These are phyloP conservation scores for Plenodomus biglobosus DNA, from an alignment of 2,329 filamentous ascomycete species.

Conservation along the genomic window DNA sequence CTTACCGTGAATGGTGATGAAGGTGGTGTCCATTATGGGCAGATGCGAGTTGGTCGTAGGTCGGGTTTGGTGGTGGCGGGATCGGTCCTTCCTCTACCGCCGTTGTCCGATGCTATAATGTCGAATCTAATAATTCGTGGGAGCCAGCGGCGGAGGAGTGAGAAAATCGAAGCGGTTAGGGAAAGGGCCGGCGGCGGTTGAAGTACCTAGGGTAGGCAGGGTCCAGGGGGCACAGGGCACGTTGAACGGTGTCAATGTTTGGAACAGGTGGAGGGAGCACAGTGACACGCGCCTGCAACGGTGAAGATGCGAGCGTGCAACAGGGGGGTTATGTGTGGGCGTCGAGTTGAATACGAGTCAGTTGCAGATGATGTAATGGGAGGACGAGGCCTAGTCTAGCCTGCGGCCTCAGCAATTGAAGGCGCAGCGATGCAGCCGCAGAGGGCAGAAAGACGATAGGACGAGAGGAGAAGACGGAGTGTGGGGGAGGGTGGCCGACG, in stretches of 20 bases:
- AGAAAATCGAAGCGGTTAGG: slow-evolving; percentile 7
- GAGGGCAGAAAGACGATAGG: neutral
- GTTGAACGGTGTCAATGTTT: slow-evolving; percentile 18
- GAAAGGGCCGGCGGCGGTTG: slow-evolving; percentile 14
- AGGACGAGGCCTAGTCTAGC: neutral
- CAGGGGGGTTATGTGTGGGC: slow-evolving; percentile 1
- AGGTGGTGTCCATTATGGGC: slow-evolving; percentile 68
- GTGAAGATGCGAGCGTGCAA: slow-evolving; percentile 13
- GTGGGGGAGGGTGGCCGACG: neutral
- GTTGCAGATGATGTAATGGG: slow-evolving; percentile 2
- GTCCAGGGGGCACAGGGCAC: slow-evolving; percentile 24
- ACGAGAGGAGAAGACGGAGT: neutral
- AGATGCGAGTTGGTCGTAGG: neutral
- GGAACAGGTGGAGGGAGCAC: slow-evolving; percentile 23
- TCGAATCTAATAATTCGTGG: slow-evolving; percentile 46
- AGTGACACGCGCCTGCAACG: slow-evolving; percentile 11
- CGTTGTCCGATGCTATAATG: slow-evolving; percentile 23
- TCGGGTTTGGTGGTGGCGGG: neutral
- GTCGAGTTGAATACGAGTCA: slow-evolving; percentile 2
- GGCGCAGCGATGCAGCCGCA: neutral
- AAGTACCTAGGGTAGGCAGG: slow-evolving; percentile 28
- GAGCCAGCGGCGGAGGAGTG: slow-evolving; percentile 31
- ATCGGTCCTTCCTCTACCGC: slow-evolving; percentile 20
- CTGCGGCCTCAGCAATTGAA: neutral
- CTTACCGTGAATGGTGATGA: slow-evolving; percentile 88